phyloP scores from a whole-genome alignment of 225 moss, liverwort and hornwort species.

The Rhytidiadelphus loreus region DNA sequence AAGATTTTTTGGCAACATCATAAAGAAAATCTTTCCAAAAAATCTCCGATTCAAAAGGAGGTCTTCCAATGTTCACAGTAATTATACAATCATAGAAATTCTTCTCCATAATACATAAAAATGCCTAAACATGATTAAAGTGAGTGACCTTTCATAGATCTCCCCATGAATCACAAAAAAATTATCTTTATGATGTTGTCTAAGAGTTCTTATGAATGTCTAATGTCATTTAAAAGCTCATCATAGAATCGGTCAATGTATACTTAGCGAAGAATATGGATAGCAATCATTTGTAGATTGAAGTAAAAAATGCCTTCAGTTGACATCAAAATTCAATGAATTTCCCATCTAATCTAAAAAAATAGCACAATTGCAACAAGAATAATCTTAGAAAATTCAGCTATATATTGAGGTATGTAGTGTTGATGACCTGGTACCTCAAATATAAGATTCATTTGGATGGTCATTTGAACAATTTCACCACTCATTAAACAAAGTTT shows the following conservation, averaged over 20 bases:
- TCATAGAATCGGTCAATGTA: neutral
- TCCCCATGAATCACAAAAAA: neutral
- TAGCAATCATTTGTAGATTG: neutral
- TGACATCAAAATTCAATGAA: neutral
- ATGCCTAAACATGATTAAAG: neutral
- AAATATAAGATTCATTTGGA: constrained; percentile 81
- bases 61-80: neutral
- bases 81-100: neutral
- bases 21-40: neutral
- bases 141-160: neutral
- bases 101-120: neutral
- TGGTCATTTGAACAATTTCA: constrained; percentile 82
- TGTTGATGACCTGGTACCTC: neutral
- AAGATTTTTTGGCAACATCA: neutral
- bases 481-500: constrained; percentile 86
- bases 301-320: neutral
- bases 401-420: neutral
- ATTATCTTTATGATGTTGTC: neutral
- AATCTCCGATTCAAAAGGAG: neutral
- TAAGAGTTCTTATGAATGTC: too few relatives aligned
- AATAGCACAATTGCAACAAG: neutral
- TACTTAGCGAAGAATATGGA: neutral
- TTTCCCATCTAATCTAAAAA: neutral
- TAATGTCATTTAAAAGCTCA: neutral
- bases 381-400: neutral